phyloP scores from a whole-genome alignment of 306 rosid species.

The Fragaria iinumae region DNA sequence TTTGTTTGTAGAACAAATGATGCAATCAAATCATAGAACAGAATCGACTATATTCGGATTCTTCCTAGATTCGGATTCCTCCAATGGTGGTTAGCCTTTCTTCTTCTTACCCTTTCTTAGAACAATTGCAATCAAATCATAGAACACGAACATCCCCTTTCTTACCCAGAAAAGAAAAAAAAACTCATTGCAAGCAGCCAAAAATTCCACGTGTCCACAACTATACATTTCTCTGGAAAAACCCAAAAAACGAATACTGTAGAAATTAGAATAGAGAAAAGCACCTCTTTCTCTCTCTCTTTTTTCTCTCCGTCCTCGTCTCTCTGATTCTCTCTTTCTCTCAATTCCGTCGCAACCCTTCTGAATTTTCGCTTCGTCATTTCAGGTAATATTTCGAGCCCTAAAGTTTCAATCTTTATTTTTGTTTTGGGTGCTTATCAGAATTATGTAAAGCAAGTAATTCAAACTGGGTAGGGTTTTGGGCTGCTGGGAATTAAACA shows the following conservation, averaged over 20 bases:
- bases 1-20: too few relatives aligned
- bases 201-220: neutral
- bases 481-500: neutral
- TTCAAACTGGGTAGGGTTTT: neutral
- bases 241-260: neutral
- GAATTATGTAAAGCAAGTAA: neutral
- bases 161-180: too few relatives aligned
- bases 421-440: neutral
- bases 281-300: too few relatives aligned
- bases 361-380: neutral
- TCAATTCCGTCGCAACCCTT: neutral
- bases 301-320: neutral
- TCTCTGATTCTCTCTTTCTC: neutral
- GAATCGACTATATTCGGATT: neutral
- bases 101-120: too few relatives aligned
- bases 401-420: neutral
- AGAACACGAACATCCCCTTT: too few relatives aligned
- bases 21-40: too few relatives aligned
- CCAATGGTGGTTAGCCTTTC: neutral
- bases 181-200: neutral
- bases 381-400: constrained; percentile 11
- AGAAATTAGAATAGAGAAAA: neutral
- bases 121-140: too few relatives aligned
- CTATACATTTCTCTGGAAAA: neutral
- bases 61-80: neutral